These are phyloP conservation scores for Ganoderma resinaceum DNA, from an alignment of 1,284 basidiomycete species.

Conservation along the genomic window DNA sequence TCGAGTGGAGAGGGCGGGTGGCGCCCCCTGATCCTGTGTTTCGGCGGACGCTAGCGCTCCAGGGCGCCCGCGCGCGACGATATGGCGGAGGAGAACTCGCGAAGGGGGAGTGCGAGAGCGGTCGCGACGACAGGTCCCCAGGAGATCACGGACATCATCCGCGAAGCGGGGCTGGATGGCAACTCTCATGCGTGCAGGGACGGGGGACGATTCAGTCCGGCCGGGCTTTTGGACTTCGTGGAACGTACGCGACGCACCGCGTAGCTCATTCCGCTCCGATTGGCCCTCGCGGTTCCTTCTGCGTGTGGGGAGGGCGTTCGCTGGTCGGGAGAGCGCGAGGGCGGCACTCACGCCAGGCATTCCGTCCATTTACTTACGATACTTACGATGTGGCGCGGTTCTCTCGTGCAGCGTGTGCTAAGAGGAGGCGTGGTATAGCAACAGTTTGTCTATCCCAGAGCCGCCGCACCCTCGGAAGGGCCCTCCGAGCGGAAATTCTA, in stretches of 20 bases:
- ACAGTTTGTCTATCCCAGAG: constrained; percentile 6
- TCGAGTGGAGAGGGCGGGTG: too few species aligned
- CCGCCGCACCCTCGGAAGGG: constrained; percentile 11
- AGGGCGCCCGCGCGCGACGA: constrained; percentile 1
- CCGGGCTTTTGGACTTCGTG: not conserved
- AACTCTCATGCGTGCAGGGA: constrained; percentile 10
- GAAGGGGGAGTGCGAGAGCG: not conserved
- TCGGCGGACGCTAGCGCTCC: not conserved
- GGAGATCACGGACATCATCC: constrained; percentile 21
- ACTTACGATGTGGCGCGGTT: not conserved
- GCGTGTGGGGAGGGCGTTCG: not conserved
- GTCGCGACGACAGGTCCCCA: not conserved
- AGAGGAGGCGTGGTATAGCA: constrained; percentile 8
- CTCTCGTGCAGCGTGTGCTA: not conserved
- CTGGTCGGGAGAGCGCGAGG: not conserved
- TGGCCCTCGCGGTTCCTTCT: not conserved
- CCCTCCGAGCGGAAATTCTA: constrained; percentile 13
- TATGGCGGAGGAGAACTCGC: not conserved
- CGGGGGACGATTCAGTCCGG: not conserved
- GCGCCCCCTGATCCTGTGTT: constrained; percentile 8
- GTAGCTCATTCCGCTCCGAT: constrained; percentile 17
- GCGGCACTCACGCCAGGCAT: not conserved
- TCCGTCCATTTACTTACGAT: not conserved
- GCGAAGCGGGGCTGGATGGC: constrained; percentile 15
- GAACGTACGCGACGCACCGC: not conserved